A percentile compares a stretch with the other conserved stretches of the same genome.
phyloP scores from a whole-genome alignment of 192 early-diverging fungal genomes.

The Umbelopsis sp. region DNA sequence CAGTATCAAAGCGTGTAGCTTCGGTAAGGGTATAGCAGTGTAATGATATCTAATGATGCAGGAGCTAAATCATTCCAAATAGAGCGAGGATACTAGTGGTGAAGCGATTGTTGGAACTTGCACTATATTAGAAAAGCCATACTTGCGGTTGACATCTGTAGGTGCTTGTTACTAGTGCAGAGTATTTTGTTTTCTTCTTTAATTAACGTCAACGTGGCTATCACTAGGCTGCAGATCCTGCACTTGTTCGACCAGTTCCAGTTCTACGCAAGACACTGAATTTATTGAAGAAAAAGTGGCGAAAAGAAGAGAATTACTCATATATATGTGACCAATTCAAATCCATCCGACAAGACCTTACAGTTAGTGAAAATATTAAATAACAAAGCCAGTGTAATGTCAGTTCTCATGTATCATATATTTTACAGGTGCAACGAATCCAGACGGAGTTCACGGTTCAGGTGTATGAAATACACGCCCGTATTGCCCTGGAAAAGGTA shows the following conservation, averaged over 20 bases:
- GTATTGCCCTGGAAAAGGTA: constrained; percentile 93
- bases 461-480: constrained; percentile 94
- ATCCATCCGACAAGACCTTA: constrained; percentile 92
- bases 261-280: constrained; percentile 79
- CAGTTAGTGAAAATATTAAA: constrained; percentile 52
- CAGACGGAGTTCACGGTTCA: constrained; percentile 91
- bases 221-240: constrained; percentile 81
- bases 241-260: constrained; percentile 84
- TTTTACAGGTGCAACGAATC: constrained; percentile 76
- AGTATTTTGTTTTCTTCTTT: no score
- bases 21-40: not conserved
- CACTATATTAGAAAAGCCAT: constrained; percentile 83
- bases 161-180: constrained; percentile 22
- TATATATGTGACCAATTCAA: constrained; percentile 99
- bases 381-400: not conserved
- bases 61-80: constrained; percentile 35
- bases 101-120: constrained; percentile 90
- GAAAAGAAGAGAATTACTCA: constrained; percentile 82
- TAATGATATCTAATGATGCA: no score
- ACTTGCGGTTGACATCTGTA: constrained; percentile 88
- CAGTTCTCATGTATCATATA: not conserved
- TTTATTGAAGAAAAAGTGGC: constrained; percentile 85
- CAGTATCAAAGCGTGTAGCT: not conserved
- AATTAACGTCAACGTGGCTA: not conserved
- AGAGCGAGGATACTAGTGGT: constrained; percentile 80